phyloP scores from a whole-genome alignment of 495 filamentous ascomycete genomes.

The Neurospora sp. region DNA sequence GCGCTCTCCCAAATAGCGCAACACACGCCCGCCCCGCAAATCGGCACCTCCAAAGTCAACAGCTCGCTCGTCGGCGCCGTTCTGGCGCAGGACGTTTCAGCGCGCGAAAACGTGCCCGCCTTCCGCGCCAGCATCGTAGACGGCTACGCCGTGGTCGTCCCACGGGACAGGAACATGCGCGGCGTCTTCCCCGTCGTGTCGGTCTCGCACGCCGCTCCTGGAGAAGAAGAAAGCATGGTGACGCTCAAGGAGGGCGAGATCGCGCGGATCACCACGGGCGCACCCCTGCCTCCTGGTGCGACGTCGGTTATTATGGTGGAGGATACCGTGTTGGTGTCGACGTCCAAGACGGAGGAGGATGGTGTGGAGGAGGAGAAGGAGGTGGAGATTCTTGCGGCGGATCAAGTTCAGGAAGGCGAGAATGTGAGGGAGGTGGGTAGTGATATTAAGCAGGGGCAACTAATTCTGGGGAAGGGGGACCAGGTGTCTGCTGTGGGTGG shows the following conservation, averaged over 20 bases:
- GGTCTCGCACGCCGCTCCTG: conserved; percentile 72
- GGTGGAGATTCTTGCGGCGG: conserved; percentile 70
- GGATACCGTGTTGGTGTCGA: conserved; percentile 65
- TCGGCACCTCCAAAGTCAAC: conserved; percentile 48
- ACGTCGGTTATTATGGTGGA: conserved; percentile 97
- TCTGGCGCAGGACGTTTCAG: conserved; percentile 72
- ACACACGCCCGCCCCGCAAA: conserved; percentile 51
- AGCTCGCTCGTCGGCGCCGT: conserved; percentile 59
- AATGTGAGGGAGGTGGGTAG: conserved; percentile 89
- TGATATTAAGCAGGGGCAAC: conserved; percentile 59
- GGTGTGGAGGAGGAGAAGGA: conserved; percentile 84
- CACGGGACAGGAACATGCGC: conserved; percentile 49
- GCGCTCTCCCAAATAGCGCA: conserved; percentile 62
- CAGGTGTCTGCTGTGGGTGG: conserved; percentile 75
- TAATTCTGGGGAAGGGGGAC: conserved; percentile 66
- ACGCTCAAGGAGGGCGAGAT: conserved; percentile 63
- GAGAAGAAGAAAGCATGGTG: conserved; percentile 30
- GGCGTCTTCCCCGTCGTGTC: conserved; percentile 80
- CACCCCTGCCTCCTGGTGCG: conserved; percentile 78
- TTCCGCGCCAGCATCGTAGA: conserved; percentile 96
- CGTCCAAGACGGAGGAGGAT: conserved; percentile 81
- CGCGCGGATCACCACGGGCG: conserved; percentile 86
- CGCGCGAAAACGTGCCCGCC: conserved; percentile 76
- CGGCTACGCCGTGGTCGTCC: conserved; percentile 74
- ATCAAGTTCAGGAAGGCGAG: conserved; percentile 59